These are phyloP conservation scores for Penicillium egyptiacum DNA, from an alignment of 495 filamentous ascomycete genomes.

Conservation along the genomic window DNA sequence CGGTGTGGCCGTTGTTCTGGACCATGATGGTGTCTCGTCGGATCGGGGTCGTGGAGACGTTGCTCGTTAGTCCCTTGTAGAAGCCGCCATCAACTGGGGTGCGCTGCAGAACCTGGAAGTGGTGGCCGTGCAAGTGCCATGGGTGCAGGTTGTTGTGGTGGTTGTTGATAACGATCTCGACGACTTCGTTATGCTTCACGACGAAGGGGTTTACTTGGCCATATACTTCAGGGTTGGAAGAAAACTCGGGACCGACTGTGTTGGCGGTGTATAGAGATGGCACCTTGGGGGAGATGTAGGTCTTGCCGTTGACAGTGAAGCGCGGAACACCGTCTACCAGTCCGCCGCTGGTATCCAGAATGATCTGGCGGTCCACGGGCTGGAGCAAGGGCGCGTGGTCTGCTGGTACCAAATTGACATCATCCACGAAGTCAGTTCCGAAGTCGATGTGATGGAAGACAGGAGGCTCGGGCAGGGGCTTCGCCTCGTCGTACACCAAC, in stretches of 20 bases:
- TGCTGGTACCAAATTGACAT: conserved; percentile 65
- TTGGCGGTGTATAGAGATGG: conserved; percentile 72
- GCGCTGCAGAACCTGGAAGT: conserved; percentile 50
- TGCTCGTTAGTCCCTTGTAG: conserved; percentile 35
- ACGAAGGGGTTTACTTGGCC: conserved; percentile 47
- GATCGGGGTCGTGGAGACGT: conserved; percentile 25
- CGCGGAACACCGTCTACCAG: conserved; percentile 59
- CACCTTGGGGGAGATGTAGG: conserved; percentile 60
- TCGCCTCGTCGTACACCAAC: conserved; percentile 67
- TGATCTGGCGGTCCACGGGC: conserved; percentile 36
- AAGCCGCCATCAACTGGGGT: conserved; percentile 44
- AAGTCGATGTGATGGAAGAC: conserved; percentile 50
- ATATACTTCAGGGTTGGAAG: conserved; percentile 48
- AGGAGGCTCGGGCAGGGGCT: conserved; percentile 56
- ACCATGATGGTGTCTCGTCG: conserved; percentile 60
- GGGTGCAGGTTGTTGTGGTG: conserved; percentile 62
- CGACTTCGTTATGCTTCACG: conserved; percentile 47
- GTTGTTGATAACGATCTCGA: conserved; percentile 67
- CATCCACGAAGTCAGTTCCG: conserved; percentile 61
- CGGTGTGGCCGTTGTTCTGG: conserved; percentile 56
- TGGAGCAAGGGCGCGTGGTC: conserved; percentile 56
- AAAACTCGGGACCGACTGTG: conserved; percentile 49
- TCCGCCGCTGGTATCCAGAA: conserved; percentile 51
- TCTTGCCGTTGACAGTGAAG: conserved; percentile 46
- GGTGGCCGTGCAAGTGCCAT: conserved; percentile 65